A percentile compares a stretch with the other conserved stretches of the same genome.
Conservation (phyloP, 768 basidiomycete genomes). For the Multifurca ochricompacta region DNA sequence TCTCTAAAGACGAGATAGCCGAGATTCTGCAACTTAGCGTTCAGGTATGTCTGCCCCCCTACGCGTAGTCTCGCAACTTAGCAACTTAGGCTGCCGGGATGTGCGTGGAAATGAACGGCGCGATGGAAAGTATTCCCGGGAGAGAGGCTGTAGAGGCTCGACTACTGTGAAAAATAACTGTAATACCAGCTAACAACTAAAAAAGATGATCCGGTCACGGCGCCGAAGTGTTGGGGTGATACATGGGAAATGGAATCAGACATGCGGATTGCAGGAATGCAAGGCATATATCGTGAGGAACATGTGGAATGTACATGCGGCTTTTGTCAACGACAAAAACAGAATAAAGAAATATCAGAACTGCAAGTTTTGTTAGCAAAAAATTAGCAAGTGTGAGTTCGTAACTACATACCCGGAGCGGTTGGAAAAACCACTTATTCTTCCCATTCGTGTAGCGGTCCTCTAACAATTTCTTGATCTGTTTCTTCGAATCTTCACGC, state of each 20-base stretch:
- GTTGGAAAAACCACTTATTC: conserved; percentile 97
- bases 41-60: conserved; percentile 30
- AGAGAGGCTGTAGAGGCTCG: conserved; percentile 32
- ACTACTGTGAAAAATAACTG: neutral
- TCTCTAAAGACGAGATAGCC: conserved; percentile 26
- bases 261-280: conserved; percentile 11
- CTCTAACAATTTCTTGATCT: conserved; percentile 92
- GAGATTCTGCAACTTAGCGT: conserved; percentile 34
- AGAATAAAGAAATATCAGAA: conserved; percentile 29
- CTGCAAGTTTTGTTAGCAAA: conserved; percentile 16
- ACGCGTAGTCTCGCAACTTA: neutral
- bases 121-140: conserved; percentile 50
- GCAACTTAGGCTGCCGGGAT: conserved; percentile 46
- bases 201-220: neutral
- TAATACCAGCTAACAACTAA: neutral
- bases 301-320: conserved; percentile 33
- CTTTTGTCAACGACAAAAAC: conserved; percentile 27
- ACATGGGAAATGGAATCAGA: neutral
- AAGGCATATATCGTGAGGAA: conserved; percentile 25
- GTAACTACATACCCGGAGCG: conserved; percentile 57
- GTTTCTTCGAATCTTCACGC: conserved; percentile 92
- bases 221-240: neutral
- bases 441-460: conserved; percentile 89
- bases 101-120: conserved; percentile 50
- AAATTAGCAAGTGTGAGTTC: too few species aligned